Evolutionary conservation across 129 eudicot species (phyloP).

Genomic region (Lonicera japonica): DNA sequence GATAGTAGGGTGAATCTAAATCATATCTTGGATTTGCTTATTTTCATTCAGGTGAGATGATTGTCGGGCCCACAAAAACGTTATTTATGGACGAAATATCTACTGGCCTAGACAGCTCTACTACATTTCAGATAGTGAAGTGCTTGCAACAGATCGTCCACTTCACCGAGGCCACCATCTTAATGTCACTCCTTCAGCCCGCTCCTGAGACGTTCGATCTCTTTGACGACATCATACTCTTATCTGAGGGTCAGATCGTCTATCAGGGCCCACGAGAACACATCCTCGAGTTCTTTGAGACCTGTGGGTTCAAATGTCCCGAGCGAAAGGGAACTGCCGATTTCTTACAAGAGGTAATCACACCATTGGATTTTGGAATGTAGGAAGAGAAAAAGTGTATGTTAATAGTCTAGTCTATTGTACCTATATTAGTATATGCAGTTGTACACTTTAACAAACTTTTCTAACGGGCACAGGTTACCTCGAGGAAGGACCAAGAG

Average conservation of each 20-base stretch:
- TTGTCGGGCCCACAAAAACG: slow-evolving; percentile 94
- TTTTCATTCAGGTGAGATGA: slow-evolving; percentile 67
- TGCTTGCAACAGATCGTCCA: slow-evolving; percentile 96
- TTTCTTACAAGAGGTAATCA: slow-evolving; percentile 86
- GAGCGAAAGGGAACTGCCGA: slow-evolving; percentile 96
- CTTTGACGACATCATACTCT: slow-evolving; percentile 72
- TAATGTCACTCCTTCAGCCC: slow-evolving; percentile 92
- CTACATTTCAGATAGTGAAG: slow-evolving; percentile 91
- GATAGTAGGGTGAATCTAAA: too few species aligned
- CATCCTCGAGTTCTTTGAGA: slow-evolving; percentile 75
- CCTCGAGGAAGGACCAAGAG: slow-evolving; percentile 91
- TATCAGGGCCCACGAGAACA: slow-evolving; percentile 93
- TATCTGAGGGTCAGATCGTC: slow-evolving; percentile 94
- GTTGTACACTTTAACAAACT: background rate
- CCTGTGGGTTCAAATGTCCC: slow-evolving; percentile 88
- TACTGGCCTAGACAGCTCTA: slow-evolving; percentile 97
- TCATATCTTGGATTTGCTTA: background rate
- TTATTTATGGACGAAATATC: slow-evolving; percentile 97
- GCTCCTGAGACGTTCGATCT: slow-evolving; percentile 97
- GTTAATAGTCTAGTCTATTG: too few species aligned
- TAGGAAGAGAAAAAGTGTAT: too few species aligned
- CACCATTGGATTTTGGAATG: too few species aligned
- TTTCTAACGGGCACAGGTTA: slow-evolving; percentile 42
- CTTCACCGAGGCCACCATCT: slow-evolving; percentile 69
- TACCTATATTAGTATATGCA: too few species aligned